Evolutionary conservation across 306 rosid genomes (phyloP).

Genomic region (Parietaria judaica): DNA sequence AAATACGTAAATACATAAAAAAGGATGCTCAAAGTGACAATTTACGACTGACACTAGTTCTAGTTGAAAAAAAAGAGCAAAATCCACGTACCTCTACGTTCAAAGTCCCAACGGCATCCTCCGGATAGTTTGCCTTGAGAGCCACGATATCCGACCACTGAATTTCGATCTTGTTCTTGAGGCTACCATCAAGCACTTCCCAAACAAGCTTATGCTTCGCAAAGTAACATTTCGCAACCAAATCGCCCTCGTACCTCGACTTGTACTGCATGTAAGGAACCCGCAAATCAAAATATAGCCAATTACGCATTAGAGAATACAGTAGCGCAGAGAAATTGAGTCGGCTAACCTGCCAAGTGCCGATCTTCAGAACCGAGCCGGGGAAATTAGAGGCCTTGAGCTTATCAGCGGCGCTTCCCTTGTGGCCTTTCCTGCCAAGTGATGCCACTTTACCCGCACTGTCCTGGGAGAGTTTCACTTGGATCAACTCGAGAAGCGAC

Average conservation of each 20-base stretch:
- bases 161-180: conserved; percentile 83
- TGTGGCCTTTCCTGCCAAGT: conserved; percentile 36
- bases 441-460: background rate
- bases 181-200: conserved; percentile 90
- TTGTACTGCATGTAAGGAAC: conserved; percentile 45
- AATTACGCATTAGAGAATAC: background rate
- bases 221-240: conserved; percentile 79
- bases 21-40: conserved; percentile 3
- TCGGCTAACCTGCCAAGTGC: conserved; percentile 90
- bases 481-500: conserved; percentile 75
- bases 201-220: conserved; percentile 86
- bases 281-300: conserved; percentile 11
- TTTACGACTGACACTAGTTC: background rate
- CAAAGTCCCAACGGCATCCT: conserved; percentile 58
- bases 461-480: conserved; percentile 63
- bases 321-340: background rate
- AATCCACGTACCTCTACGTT: conserved; percentile 48
- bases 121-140: conserved; percentile 64
- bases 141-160: conserved; percentile 91
- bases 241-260: conserved; percentile 76
- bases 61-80: background rate
- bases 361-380: conserved; percentile 55
- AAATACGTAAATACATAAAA: conserved; percentile 16
- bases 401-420: conserved; percentile 37
- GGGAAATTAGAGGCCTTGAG: conserved; percentile 81